Conservation (phyloP, 1,139 yeast species). For the Tardiomyces blankii region DNA sequence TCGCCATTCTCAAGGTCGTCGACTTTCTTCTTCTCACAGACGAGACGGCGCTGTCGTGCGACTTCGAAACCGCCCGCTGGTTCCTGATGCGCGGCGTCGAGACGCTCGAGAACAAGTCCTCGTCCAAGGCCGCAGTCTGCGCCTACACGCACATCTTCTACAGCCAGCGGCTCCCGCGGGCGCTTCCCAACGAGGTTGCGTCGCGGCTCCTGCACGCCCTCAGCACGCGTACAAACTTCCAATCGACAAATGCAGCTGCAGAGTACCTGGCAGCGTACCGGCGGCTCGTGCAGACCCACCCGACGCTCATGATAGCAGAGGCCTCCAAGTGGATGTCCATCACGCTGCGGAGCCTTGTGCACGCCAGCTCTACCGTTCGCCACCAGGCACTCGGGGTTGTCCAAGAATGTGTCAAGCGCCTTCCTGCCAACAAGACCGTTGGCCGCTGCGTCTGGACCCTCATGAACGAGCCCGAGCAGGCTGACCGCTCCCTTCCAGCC, state of each 20-base stretch:
- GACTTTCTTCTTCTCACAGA: conserved; percentile 3
- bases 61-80: conserved; percentile 1
- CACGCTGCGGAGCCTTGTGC: conserved; percentile 2
- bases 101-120: not conserved
- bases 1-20: conserved; percentile 5
- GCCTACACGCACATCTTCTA: conserved; percentile 5
- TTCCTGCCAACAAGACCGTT: conserved; percentile 1
- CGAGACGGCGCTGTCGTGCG: not conserved
- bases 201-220: conserved; percentile 2
- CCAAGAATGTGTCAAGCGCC: conserved; percentile 1
- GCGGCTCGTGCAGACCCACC: conserved; percentile 2
- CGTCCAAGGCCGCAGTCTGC: conserved; percentile 5
- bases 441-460: not conserved
- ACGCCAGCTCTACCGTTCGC: conserved; percentile 5
- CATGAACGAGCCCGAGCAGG: not conserved
- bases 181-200: conserved; percentile 1
- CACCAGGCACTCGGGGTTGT: conserved; percentile 3
- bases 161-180: conserved; percentile 3
- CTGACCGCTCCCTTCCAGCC: not conserved
- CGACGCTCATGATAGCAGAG: conserved; percentile 1
- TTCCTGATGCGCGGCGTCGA: conserved; percentile 4
- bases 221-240: conserved; percentile 1
- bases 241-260: conserved; percentile 1
- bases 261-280: conserved; percentile 4
- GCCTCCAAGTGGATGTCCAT: conserved; percentile 3